Evolutionary conservation across 176 grass and related monocot species (phyloP).

Genomic region (Zoysia pacifica): DNA sequence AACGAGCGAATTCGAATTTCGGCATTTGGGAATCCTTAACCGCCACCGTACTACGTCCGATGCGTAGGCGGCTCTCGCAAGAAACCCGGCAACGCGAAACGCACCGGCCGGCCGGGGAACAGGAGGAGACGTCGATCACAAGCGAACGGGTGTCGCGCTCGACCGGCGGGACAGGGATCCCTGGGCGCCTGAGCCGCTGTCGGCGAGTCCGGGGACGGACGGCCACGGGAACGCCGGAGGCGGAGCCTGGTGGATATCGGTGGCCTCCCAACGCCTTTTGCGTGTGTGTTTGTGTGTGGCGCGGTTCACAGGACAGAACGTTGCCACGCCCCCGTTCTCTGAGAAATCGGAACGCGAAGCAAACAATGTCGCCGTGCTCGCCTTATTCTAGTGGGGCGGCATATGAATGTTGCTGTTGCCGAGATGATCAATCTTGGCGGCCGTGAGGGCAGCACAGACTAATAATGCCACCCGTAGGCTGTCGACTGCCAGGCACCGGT

Average conservation of each 20-base stretch:
- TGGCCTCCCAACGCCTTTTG: neutral
- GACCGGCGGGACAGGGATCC: neutral
- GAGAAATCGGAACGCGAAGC: neutral
- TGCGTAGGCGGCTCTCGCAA: neutral
- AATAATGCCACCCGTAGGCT: neutral
- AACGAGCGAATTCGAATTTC: neutral
- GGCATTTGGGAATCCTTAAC: constrained; percentile 4
- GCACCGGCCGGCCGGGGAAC: constrained; percentile 3
- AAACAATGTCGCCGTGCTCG: neutral
- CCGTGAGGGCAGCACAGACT: constrained; percentile 10
- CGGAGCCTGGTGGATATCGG: neutral
- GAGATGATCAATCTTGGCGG: constrained; percentile 14
- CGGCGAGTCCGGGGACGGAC: neutral
- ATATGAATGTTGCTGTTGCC: constrained; percentile 7
- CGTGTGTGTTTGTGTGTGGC: neutral
- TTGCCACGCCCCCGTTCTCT: neutral
- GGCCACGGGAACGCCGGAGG: neutral
- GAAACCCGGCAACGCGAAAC: neutral
- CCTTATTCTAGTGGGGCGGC: neutral
- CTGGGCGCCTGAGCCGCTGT: constrained; percentile 24
- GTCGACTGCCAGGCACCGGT: neutral
- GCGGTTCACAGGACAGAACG: neutral
- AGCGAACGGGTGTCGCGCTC: neutral
- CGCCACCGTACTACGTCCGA: neutral
- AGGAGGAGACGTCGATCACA: neutral